These are phyloP conservation scores for Meira nashicola DNA, from an alignment of 1,284 basidiomycete genomes.

Conservation along the genomic window DNA sequence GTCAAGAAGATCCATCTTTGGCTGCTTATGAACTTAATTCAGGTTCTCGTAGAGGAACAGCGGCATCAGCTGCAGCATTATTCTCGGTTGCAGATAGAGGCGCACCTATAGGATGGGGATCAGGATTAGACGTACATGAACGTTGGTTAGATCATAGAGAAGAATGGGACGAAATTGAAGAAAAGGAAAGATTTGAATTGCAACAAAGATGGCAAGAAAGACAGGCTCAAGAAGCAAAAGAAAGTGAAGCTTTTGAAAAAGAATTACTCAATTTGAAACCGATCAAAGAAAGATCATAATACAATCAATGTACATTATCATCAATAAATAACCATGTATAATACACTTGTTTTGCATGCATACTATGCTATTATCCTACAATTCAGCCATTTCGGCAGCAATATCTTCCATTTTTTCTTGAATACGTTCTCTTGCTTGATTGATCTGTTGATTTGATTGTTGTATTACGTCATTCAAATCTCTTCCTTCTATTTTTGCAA, in stretches of 20 bases:
- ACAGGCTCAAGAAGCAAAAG: not conserved
- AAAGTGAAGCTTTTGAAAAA: not conserved
- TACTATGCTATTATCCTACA: conserved; percentile 3
- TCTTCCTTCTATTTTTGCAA: conserved; percentile 7
- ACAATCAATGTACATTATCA: not conserved
- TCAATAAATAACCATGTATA: not conserved
- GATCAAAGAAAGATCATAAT: no score
- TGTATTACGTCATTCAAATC: conserved; percentile 16
- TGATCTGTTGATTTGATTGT: not conserved
- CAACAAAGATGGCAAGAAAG: not conserved
- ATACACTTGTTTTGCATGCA: not conserved
- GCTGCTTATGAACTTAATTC: conserved; percentile 21
- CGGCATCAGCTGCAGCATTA: conserved; percentile 30
- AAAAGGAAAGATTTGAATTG: conserved; percentile 1
- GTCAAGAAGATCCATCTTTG: conserved; percentile 1
- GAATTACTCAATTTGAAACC: not conserved
- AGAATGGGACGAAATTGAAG: conserved; percentile 6
- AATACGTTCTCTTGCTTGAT: conserved; percentile 17
- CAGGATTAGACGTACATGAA: conserved; percentile 41
- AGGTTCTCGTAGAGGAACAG: conserved; percentile 15
- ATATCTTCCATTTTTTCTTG: conserved; percentile 29
- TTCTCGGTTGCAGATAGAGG: conserved; percentile 41
- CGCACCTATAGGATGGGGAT: conserved; percentile 35
- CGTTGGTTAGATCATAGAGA: conserved; percentile 31
- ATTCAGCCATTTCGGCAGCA: conserved; percentile 26